Percentiles rank a stretch among this genome's conserved stretches.
These are phyloP conservation scores for Ceratocystis variospora DNA, from an alignment of 2,329 filamentous ascomycete genomes.

Conservation along the genomic window DNA sequence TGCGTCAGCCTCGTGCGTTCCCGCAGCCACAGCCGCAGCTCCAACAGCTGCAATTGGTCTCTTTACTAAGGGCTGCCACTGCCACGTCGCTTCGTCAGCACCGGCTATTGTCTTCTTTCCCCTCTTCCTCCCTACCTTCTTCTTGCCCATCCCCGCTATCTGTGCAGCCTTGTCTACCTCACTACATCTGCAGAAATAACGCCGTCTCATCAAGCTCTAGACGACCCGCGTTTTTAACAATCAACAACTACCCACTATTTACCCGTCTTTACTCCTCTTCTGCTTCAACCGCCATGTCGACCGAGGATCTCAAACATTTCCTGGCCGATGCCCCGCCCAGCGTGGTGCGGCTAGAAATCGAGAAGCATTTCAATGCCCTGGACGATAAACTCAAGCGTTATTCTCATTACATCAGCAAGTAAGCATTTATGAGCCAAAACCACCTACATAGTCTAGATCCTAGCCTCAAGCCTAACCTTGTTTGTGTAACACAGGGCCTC, in stretches of 20 bases:
- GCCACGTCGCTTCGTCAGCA: conserved; percentile 8
- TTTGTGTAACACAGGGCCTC: conserved; percentile 43
- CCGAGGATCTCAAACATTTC: conserved; percentile 57
- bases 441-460: not conserved
- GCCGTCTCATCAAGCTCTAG: not conserved
- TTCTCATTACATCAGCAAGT: conserved; percentile 79
- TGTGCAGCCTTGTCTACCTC: not conserved
- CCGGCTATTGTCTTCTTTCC: conserved; percentile 7
- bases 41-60: not conserved
- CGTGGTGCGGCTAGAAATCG: conserved; percentile 77
- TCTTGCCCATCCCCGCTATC: not conserved
- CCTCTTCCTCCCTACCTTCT: not conserved
- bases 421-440: conserved; percentile 24
- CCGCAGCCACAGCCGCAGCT: conserved; percentile 14
- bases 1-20: conserved; percentile 17
- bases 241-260: conserved; percentile 9
- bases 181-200: not conserved
- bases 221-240: not conserved
- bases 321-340: conserved; percentile 82
- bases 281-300: conserved; percentile 35
- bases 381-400: conserved; percentile 71
- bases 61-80: conserved; percentile 12
- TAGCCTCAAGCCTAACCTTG: conserved; percentile 5
- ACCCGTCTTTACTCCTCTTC: conserved; percentile 20
- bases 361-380: conserved; percentile 77